Evolutionary conservation across 2,329 filamentous ascomycete genomes (phyloP).

Genomic region (Colletotrichum shisoi): DNA sequence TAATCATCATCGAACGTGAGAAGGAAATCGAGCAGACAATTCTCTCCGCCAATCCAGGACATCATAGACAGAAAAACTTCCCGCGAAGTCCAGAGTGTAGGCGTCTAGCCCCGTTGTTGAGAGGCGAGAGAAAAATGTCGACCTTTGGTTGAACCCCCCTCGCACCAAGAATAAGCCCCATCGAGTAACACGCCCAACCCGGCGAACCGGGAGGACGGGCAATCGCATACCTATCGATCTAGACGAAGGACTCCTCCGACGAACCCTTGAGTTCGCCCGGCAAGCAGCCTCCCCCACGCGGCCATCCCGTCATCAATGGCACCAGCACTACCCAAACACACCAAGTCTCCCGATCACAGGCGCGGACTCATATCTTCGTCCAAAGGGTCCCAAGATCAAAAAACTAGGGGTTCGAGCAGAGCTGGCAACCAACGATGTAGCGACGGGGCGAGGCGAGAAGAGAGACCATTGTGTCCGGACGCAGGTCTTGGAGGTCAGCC

Average conservation of each 20-base stretch:
- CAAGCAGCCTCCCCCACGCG: conserved; percentile 44
- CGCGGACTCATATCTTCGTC: conserved; percentile 93
- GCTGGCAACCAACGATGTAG: conserved; percentile 53
- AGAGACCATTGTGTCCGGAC: conserved; percentile 53
- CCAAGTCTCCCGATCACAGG: conserved; percentile 45
- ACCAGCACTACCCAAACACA: conserved; percentile 37
- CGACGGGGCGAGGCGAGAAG: conserved; percentile 53
- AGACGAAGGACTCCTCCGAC: conserved; percentile 79
- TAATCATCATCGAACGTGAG: conserved; percentile 76
- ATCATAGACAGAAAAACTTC: conserved; percentile 50
- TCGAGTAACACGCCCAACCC: conserved; percentile 82
- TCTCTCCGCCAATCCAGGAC: conserved; percentile 38
- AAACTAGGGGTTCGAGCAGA: conserved; percentile 20
- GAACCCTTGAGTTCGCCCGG: conserved; percentile 45
- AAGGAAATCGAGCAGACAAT: conserved; percentile 38
- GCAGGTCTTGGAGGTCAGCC: conserved; percentile 77
- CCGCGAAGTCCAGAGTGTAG: conserved; percentile 53
- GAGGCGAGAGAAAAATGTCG: conserved; percentile 5
- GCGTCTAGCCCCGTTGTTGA: conserved; percentile 36
- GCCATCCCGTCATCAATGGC: conserved; percentile 44
- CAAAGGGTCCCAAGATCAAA: conserved; percentile 60
- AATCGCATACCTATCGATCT: conserved; percentile 99
- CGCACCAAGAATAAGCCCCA: conserved; percentile 99
- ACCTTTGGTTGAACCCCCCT: conserved; percentile 69
- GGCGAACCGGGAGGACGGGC: conserved; percentile 56